Evolutionary conservation across 192 early-diverging fungal species (phyloP), one percentile per base, ranked within the genome.

Genomic region (Oehlia diaphana): DNA sequence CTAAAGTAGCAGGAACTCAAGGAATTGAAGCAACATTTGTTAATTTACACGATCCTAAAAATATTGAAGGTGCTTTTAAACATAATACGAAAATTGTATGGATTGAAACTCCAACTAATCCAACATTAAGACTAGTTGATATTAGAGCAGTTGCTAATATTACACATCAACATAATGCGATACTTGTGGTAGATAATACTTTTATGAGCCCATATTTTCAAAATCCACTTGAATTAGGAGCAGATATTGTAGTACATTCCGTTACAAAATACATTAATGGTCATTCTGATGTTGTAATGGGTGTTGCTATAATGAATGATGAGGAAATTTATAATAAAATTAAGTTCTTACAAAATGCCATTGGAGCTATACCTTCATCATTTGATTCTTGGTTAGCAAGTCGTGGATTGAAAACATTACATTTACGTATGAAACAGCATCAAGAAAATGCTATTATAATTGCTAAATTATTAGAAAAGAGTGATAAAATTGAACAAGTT

Each of bases 261-360:
- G 96, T 96, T 28, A 99, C 97, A 74, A 98, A 98, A 86, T 99
- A 98, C 86, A 93, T 99, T 83, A 98, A 98, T 87, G 97, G 98
- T 64, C 97, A 99, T 86, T 97, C 96, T 28, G 98, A 99, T 86
- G 96, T 98, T 33, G 94, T 99, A 21, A 97, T 98, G 95, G 98
- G 98, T 82, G 90, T 97, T 42, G 95, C 95, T 26, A 90, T 93
- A 26, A 97, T 95, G 69, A 94, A 90, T 83, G 82, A 90, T 83
- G 91, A 93, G 33, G 90, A 86, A 66, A 80, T 98, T 67, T 87
- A 87, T 69, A 88, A 91, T 31, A 93, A 92, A 83, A 84, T 99
- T 42, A 85, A 87, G 61, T 99, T 99, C 85, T 85, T 98, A 80
- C 97, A 98, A 88, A 99, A 99, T 87, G 90, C 96, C n/a, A 95